These are phyloP conservation scores for Nicotiana benthamiana DNA, from an alignment of 257 asterid species.

Conservation along the genomic window DNA sequence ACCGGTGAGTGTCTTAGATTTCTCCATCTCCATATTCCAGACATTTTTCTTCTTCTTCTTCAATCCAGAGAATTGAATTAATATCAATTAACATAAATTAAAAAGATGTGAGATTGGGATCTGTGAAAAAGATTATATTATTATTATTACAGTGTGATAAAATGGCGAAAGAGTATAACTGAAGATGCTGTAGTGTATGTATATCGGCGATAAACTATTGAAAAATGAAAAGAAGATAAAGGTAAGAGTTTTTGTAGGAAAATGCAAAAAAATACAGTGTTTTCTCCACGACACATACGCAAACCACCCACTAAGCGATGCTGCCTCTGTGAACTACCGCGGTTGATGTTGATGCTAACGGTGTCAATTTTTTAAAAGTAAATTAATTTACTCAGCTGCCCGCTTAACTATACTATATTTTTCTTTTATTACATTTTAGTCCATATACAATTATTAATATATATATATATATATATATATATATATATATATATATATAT, in stretches of 20 bases:
- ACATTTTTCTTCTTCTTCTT: constrained; percentile 16
- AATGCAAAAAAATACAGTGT: not conserved
- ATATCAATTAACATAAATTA: not conserved
- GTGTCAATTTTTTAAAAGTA: too few species aligned
- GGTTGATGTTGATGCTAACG: not conserved
- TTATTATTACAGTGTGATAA: not conserved
- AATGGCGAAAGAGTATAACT: not conserved
- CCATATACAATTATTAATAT: too few species aligned
- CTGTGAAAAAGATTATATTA: not conserved
- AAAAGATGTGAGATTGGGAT: not conserved
- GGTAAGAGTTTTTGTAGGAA: constrained; percentile 2
- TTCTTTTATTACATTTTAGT: too few species aligned
- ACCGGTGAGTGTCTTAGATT: constrained; percentile 30
- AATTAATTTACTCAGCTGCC: too few species aligned
- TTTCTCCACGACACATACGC: too few species aligned
- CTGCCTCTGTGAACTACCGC: not conserved
- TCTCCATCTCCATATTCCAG: constrained; percentile 60
- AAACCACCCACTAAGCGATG: not conserved
- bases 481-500: too few species aligned
- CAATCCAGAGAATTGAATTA: not conserved
- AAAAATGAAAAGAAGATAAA: not conserved
- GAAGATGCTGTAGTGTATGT: not conserved
- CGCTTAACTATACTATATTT: too few species aligned
- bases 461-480: too few species aligned
- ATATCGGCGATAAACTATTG: not conserved